A percentile compares a stretch with the other conserved stretches of the same genome.
phyloP scores from a whole-genome alignment of 768 basidiomycete species.

The Suillus variegatus region DNA sequence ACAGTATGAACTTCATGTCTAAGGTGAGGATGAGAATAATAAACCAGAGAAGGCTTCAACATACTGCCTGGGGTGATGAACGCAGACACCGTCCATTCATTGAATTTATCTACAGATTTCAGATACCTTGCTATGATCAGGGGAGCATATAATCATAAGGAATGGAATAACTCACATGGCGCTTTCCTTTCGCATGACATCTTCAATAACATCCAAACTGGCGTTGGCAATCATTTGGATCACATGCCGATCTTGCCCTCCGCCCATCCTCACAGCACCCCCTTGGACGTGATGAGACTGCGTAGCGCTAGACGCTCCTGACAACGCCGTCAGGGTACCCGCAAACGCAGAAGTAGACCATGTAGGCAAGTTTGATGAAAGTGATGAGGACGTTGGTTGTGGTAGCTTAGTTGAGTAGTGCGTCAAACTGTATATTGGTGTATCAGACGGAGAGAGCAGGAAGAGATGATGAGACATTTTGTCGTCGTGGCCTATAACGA shows the following conservation, averaged over 20 bases:
- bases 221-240: slow-evolving; percentile 99
- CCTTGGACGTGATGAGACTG: slow-evolving; percentile 62
- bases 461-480: slow-evolving; percentile 87
- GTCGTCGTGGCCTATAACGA: neutral
- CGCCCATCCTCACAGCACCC: slow-evolving; percentile 69
- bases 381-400: slow-evolving; percentile 57
- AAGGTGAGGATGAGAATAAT: slow-evolving; percentile 21
- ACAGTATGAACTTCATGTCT: slow-evolving; percentile 95
- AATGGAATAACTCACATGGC: slow-evolving; percentile 57
- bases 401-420: slow-evolving; percentile 80
- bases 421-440: slow-evolving; percentile 80
- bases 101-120: slow-evolving; percentile 94
- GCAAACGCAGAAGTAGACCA: slow-evolving; percentile 94
- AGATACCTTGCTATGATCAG: slow-evolving; percentile 68
- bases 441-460: slow-evolving; percentile 82
- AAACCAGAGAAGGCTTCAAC: slow-evolving; percentile 1
- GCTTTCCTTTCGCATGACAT: slow-evolving; percentile 81
- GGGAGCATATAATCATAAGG: slow-evolving; percentile 14
- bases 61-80: slow-evolving; percentile 94
- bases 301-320: slow-evolving; percentile 77
- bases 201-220: slow-evolving; percentile 92
- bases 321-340: slow-evolving; percentile 83
- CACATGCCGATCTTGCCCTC: slow-evolving; percentile 88
- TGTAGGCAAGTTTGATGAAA: slow-evolving; percentile 81
- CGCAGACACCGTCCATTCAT: slow-evolving; percentile 97